Evolutionary conservation across 1,284 basidiomycete species (phyloP).

Genomic region (Apiotrichum domesticum): DNA sequence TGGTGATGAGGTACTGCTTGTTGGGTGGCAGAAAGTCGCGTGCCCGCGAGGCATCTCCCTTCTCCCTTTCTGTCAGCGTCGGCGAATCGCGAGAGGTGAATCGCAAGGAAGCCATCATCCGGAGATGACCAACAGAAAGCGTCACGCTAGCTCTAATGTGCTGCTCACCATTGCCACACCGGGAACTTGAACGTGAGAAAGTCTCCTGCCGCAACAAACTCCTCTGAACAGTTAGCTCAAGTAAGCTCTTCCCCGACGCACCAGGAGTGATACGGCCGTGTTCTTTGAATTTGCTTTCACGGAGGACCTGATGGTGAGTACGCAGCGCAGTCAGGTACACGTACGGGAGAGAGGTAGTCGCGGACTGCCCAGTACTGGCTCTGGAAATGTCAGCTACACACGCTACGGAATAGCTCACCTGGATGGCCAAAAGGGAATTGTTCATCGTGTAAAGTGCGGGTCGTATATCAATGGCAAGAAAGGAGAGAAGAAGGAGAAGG

Average conservation of each 20-base stretch:
- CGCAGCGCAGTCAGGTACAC: slow-evolving; percentile 4
- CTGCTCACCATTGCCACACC: slow-evolving; percentile 80
- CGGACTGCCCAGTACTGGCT: slow-evolving; percentile 92
- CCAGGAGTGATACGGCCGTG: slow-evolving; percentile 94
- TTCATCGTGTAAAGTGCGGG: slow-evolving; percentile 24
- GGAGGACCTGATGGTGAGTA: slow-evolving; percentile 62
- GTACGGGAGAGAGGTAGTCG: slow-evolving; percentile 90
- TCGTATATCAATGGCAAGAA: too few species aligned
- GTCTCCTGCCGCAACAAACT: slow-evolving; percentile 91
- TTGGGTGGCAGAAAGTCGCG: slow-evolving; percentile 88
- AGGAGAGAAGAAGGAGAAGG: too few species aligned
- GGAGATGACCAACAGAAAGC: neutral
- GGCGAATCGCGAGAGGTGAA: too few species aligned
- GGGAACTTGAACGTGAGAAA: slow-evolving; percentile 94
- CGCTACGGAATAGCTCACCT: slow-evolving; percentile 26
- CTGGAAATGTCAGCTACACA: slow-evolving; percentile 39
- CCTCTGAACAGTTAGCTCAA: slow-evolving; percentile 56
- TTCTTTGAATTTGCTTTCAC: slow-evolving; percentile 98
- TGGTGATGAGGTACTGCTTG: slow-evolving; percentile 93
- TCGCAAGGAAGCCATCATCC: too few species aligned
- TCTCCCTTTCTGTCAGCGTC: slow-evolving; percentile 59
- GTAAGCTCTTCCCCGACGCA: slow-evolving; percentile 34
- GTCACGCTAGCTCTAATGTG: too few species aligned
- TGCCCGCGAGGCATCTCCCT: slow-evolving; percentile 72
- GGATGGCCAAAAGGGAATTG: slow-evolving; percentile 46